These are phyloP conservation scores for Tephrocybe sp. DNA, from an alignment of 768 basidiomycete genomes.

Conservation along the genomic window DNA sequence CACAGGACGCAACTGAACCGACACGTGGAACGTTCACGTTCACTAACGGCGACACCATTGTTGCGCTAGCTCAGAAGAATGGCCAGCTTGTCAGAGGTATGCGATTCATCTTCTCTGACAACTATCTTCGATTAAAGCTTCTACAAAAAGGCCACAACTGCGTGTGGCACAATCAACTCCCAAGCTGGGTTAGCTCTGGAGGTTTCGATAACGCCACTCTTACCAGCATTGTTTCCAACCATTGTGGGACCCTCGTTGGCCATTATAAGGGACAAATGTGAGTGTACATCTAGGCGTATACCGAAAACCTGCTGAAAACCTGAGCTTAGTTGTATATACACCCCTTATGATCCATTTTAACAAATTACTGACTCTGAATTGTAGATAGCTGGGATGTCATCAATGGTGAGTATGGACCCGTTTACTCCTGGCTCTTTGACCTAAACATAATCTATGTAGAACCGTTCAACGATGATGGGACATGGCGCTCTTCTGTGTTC, in stretches of 20 bases:
- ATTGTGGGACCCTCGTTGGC: conserved; percentile 46
- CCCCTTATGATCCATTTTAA: conserved; percentile 12
- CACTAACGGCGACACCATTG: conserved; percentile 41
- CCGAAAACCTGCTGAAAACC: neutral
- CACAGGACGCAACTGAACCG: conserved; percentile 55
- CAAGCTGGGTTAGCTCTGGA: conserved; percentile 47
- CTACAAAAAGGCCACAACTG: conserved; percentile 51
- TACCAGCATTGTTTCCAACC: conserved; percentile 44
- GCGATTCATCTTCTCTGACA: too few relatives aligned
- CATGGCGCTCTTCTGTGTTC: conserved; percentile 53
- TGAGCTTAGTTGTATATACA: conserved; percentile 33
- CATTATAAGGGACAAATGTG: conserved; percentile 59
- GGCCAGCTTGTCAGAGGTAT: conserved; percentile 47
- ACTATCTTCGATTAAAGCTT: too few relatives aligned
- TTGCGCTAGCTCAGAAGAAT: conserved; percentile 42
- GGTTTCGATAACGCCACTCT: conserved; percentile 42
- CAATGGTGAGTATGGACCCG: conserved; percentile 26
- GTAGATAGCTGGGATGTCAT: conserved; percentile 45
- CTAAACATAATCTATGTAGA: conserved; percentile 28
- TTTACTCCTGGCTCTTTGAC: neutral
- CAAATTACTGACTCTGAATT: neutral
- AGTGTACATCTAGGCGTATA: neutral
- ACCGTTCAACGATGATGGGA: conserved; percentile 62
- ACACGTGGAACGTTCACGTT: conserved; percentile 48
- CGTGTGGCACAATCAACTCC: conserved; percentile 55